Base-by-base conservation (phyloP, 2,329 filamentous ascomycete species). In the Rhexocercosporidium sp. region DNA sequence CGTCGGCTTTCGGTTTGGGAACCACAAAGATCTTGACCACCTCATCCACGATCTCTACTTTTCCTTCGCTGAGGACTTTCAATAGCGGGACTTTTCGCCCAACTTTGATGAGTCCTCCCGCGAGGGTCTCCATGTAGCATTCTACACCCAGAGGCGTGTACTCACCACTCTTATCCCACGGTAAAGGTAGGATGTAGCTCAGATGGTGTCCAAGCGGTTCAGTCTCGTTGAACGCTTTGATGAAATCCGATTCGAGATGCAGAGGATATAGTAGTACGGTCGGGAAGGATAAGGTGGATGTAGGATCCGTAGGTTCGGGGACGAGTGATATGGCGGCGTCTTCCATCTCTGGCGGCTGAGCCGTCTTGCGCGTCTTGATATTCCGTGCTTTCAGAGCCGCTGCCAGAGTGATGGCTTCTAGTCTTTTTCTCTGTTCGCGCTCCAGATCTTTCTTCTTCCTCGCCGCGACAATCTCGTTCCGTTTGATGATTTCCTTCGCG, bases 31-130 rank as follows among this genome's bases (percentile, higher is more conserved):
- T 88, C 76, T 84, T 89, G 27, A 98, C 87, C 70, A 98, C 80
- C 34, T 93, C 91, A 79, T 99, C 95, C 56, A 97, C 89, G 11
- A 99, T 85, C 80, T 97, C 94, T 7, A 96, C 88, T 75, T 91
- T 94, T 7, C 92, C 93, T 9, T 87, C 88, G 9, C 84, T 84
- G 70, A 98, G 79, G 34, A 95, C 86, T 81, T 93, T 92, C 60
- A 93, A 79, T 72, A 98, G 78, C 22, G 88, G 83, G 70, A 96
- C 85, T 77, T 95, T 96, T 85, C 92, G 94, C 57, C 96, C 95
- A 25, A 94, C 90, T 82, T 97, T 97, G 75, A 97, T 88, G 74
- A 99, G 79, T 0, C 94, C 94, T 0, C 94, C 94, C 0, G 84
- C 82, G 3, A 81, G 80, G 0, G 94, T 98, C 82, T 97, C 94